A percentile compares a stretch with the other conserved stretches of the same genome.
phyloP scores from a whole-genome alignment of 345 rosid genomes.

The Raphanus raphanistrum region DNA sequence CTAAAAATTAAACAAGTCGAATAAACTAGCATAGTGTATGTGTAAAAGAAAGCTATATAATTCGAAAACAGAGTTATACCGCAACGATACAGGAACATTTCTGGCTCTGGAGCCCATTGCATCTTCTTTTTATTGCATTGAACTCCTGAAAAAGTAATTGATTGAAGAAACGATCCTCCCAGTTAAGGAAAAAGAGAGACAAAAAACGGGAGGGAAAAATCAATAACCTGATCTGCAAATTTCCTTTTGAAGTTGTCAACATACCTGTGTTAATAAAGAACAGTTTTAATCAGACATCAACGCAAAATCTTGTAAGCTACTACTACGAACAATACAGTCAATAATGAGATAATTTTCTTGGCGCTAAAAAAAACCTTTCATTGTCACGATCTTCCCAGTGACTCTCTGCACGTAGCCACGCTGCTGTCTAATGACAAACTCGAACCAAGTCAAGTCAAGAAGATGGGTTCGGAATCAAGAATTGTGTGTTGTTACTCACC shows the following conservation, averaged over 20 bases:
- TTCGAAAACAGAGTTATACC: conserved; percentile 41
- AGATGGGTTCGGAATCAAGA: not conserved
- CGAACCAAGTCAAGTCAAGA: conserved; percentile 17
- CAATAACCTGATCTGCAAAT: conserved; percentile 72
- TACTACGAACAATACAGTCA: not conserved
- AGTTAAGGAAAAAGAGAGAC: not conserved
- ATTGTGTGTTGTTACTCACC: conserved; percentile 43
- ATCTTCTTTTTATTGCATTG: conserved; percentile 68
- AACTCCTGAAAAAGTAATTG: conserved; percentile 55
- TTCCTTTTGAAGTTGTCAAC: conserved; percentile 74
- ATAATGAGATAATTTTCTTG: not conserved
- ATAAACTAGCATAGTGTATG: not conserved
- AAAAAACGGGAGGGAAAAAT: not conserved
- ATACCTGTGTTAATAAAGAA: conserved; percentile 47
- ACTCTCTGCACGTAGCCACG: conserved; percentile 90
- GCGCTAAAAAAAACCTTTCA: conserved; percentile 50
- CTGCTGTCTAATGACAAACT: conserved; percentile 66
- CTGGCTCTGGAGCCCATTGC: conserved; percentile 49
- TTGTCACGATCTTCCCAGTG: conserved; percentile 63
- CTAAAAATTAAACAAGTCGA: too few species aligned
- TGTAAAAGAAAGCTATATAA: not conserved
- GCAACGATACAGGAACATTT: conserved; percentile 62
- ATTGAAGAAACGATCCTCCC: not conserved
- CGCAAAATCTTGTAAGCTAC: not conserved
- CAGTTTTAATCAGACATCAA: conserved; percentile 27